Conservation (phyloP, 768 basidiomycete species). For the Auricularia sp. region DNA sequence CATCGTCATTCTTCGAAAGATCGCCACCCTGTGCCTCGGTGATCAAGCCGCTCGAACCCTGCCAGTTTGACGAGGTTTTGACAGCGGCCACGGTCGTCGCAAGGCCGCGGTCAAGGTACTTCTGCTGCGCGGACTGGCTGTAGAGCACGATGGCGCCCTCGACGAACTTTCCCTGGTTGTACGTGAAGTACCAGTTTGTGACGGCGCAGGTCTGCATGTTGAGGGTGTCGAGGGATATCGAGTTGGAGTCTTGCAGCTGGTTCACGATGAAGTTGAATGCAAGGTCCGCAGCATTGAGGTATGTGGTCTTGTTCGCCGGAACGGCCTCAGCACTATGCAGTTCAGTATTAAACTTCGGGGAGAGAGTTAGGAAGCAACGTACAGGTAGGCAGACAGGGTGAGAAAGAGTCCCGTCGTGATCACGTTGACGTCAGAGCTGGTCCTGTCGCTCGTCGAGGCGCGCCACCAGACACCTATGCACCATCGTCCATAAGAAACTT, state of each 20-base stretch:
- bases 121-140: slow-evolving; percentile 27
- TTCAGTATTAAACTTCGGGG: not conserved
- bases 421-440: slow-evolving; percentile 29
- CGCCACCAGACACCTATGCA: slow-evolving; percentile 41
- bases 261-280: slow-evolving; percentile 41
- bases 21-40: slow-evolving; percentile 30
- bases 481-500: too few species aligned
- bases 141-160: slow-evolving; percentile 41
- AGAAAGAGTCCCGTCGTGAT: slow-evolving; percentile 28
- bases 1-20: not conserved
- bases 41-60: slow-evolving; percentile 42
- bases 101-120: slow-evolving; percentile 19
- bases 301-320: slow-evolving; percentile 20
- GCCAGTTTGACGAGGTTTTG: slow-evolving; percentile 34
- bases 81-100: slow-evolving; percentile 31
- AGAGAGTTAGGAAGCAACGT: slow-evolving; percentile 31
- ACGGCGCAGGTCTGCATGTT: slow-evolving; percentile 39
- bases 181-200: slow-evolving; percentile 40
- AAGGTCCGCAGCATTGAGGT: slow-evolving; percentile 36
- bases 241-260: slow-evolving; percentile 33
- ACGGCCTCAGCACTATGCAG: not conserved
- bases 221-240: slow-evolving; percentile 40
- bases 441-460: slow-evolving; percentile 32
- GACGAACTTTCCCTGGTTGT: slow-evolving; percentile 45
- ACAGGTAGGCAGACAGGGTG: slow-evolving; percentile 44